Evolutionary conservation across 768 basidiomycete species (phyloP).

Genomic region (Mycena maculata): DNA sequence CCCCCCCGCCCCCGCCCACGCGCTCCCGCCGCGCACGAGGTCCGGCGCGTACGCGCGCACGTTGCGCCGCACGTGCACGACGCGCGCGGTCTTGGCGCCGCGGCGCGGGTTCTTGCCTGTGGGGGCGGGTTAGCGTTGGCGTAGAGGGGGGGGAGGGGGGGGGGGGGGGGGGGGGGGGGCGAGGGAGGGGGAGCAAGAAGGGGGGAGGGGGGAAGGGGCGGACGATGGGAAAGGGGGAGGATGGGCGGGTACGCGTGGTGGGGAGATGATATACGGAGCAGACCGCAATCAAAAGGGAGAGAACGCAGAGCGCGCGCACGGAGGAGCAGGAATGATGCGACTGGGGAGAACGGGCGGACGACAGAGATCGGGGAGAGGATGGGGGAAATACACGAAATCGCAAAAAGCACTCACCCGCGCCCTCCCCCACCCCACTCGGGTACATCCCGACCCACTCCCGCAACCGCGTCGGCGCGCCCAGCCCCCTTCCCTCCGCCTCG

Average conservation of each 20-base stretch:
- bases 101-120: slow-evolving; percentile 84
- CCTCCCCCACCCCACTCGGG: slow-evolving; percentile 15
- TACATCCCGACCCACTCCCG: slow-evolving; percentile 30
- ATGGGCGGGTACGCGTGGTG: not conserved
- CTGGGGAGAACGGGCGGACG: too few relatives aligned
- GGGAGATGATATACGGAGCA: too few relatives aligned
- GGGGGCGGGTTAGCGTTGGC: slow-evolving; percentile 51
- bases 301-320: not conserved
- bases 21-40: slow-evolving; percentile 73
- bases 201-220: not conserved
- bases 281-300: not conserved
- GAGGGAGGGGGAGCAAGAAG: not conserved
- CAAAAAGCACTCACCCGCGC: not conserved
- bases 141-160: not conserved
- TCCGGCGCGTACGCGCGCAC: slow-evolving; percentile 91
- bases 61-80: slow-evolving; percentile 81
- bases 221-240: not conserved
- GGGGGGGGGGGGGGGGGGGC: not conserved
- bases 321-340: too few relatives aligned
- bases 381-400: not conserved
- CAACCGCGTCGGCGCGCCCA: slow-evolving; percentile 24
- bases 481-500: slow-evolving; percentile 45
- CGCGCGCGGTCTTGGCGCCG: slow-evolving; percentile 81
- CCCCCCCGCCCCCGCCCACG: slow-evolving; percentile 53
- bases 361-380: too few relatives aligned